Evolutionary conservation across 1,139 yeast genomes (phyloP).

Genomic region (Eremothecium sinecaudum): DNA sequence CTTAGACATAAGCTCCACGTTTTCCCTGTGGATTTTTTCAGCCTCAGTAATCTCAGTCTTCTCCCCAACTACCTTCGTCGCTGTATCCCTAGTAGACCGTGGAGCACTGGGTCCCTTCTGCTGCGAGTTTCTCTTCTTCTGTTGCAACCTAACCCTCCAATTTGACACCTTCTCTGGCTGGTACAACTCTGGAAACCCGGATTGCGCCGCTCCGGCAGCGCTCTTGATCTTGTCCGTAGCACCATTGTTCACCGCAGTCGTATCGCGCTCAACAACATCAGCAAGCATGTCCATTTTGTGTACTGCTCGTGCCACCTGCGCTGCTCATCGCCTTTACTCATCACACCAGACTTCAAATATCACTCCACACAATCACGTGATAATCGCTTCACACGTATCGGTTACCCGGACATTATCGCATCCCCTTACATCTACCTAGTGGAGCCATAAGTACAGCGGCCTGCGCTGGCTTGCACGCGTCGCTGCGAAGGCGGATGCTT

Average conservation of each 20-base stretch:
- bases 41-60: slow-evolving; percentile 38
- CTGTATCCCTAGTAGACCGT: slow-evolving; percentile 9
- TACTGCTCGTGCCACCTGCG: background rate
- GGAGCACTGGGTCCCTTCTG: too few relatives aligned
- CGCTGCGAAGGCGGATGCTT: slow-evolving; percentile 23
- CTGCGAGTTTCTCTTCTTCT: slow-evolving; percentile 14
- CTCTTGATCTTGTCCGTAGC: slow-evolving; percentile 28
- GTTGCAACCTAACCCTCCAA: slow-evolving; percentile 34
- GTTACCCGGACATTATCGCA: too few relatives aligned
- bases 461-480: too few relatives aligned
- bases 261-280: slow-evolving; percentile 65
- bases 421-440: too few relatives aligned
- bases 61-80: background rate
- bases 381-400: too few relatives aligned
- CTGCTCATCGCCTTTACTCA: background rate
- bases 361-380: too few relatives aligned
- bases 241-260: slow-evolving; percentile 21
- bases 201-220: slow-evolving; percentile 14
- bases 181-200: slow-evolving; percentile 39
- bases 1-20: slow-evolving; percentile 47
- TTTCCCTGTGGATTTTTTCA: slow-evolving; percentile 69
- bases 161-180: slow-evolving; percentile 34
- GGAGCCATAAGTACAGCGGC: too few relatives aligned
- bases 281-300: slow-evolving; percentile 56
- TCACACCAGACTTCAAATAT: too few relatives aligned